phyloP scores from a whole-genome alignment of 208 protist species.

The Angomonas deanei region DNA sequence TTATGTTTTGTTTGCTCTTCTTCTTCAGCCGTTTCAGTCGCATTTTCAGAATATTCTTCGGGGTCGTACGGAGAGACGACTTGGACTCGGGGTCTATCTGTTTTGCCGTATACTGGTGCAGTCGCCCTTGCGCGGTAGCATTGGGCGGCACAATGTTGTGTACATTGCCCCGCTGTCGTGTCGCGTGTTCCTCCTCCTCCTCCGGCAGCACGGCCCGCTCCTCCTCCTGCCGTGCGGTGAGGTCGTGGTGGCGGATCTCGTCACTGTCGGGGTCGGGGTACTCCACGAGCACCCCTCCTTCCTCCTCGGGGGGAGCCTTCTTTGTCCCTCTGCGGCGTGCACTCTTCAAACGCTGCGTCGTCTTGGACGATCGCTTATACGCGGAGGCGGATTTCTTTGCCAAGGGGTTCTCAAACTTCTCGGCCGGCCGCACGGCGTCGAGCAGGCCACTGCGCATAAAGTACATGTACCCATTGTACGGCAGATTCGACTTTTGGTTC shows the following conservation, averaged over 20 bases:
- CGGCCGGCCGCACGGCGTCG: conserved; percentile 41
- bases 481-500: conserved; percentile 86
- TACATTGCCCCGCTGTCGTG: background rate
- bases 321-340: background rate
- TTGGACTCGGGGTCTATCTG: background rate
- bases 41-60: background rate
- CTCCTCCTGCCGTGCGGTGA: background rate
- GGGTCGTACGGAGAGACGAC: background rate
- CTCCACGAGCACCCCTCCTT: background rate
- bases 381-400: conserved; percentile 12
- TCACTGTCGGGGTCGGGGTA: background rate
- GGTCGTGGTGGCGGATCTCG: background rate
- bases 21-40: background rate
- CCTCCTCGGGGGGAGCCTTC: background rate
- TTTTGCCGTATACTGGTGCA: background rate
- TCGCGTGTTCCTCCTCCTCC: background rate
- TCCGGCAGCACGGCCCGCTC: background rate
- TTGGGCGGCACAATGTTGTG: background rate
- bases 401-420: conserved; percentile 57
- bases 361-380: background rate
- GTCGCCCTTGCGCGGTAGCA: background rate
- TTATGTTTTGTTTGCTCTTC: background rate
- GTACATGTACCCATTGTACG: conserved; percentile 84
- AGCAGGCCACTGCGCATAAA: conserved; percentile 66
- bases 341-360: background rate